Conservation (phyloP, 169 alveolate genomes). For the Eimeria falciformis region DNA sequence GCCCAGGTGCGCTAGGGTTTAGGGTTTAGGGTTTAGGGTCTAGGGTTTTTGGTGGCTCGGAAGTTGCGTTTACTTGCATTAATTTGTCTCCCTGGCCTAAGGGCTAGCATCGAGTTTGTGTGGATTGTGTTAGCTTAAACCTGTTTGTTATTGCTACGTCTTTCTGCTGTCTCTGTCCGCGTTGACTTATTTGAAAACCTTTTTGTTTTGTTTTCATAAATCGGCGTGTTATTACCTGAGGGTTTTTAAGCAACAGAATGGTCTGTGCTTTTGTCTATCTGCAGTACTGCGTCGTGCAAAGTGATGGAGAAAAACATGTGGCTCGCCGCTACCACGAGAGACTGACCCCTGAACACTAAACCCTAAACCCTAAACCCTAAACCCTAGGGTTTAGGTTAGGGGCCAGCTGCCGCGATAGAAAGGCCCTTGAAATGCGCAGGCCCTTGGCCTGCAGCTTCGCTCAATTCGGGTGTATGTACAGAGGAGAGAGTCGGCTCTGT, state of each 20-base stretch:
- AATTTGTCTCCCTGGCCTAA: too few species aligned
- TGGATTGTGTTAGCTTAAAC: background rate
- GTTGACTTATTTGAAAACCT: background rate
- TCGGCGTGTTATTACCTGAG: background rate
- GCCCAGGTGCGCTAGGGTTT: slow-evolving; percentile 64
- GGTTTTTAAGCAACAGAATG: background rate
- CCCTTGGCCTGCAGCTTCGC: too few species aligned
- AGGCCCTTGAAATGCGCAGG: too few species aligned
- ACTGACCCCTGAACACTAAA: background rate
- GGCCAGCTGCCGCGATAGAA: background rate
- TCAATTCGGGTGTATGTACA: too few species aligned
- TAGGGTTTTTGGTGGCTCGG: slow-evolving; percentile 1
- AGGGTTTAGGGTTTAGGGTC: slow-evolving; percentile 54
- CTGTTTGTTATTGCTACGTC: background rate
- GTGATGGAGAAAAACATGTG: background rate
- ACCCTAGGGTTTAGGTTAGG: background rate
- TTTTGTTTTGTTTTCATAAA: background rate
- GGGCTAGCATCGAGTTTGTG: background rate
- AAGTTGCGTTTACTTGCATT: slow-evolving; percentile 3
- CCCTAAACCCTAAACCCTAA: background rate
- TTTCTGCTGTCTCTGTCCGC: background rate
- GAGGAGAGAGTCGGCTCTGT: too few species aligned
- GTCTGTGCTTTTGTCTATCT: background rate
- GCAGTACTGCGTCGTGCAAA: background rate
- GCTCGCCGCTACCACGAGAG: background rate